Evolutionary conservation across 495 filamentous ascomycete species (phyloP), one percentile per base, ranked within the genome.

Genomic region (Aspergillus sparsus): DNA sequence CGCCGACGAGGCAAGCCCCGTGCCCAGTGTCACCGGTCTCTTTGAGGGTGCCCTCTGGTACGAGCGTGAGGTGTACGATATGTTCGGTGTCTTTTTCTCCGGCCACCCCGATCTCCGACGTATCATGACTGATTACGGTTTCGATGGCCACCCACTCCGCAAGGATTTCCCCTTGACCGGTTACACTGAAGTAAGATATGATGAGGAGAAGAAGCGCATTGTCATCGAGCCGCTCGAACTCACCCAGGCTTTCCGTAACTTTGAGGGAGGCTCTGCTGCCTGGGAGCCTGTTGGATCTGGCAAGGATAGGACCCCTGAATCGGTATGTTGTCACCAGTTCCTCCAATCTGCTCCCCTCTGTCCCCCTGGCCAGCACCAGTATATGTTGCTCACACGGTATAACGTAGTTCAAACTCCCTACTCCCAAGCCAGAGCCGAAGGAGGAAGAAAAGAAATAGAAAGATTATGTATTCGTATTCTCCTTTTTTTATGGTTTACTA

Each of bases 61-160:
- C 75, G 95, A 99, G 82, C 83, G 95, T 66, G 95, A 99, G 77
- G 91, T 91, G 3, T 97, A 97, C 77, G 95, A 99, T 72, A 76
- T 99, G 71, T 99, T 96, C 74, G 95, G 95, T 61, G 92, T 99
- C 52, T 96, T 98, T 83, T 98, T 99, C 80, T 77, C 85, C 57
- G 90, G 87, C 50, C 95, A 99, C 80, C 95, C 95, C 37, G 95
- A 99, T 80, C 81, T 99, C 67, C 85, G 95, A 68, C 87, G 95
- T 65, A 98, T 99, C 80, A 95, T 99, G 93, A 99, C 95, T 42
- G 95, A 99, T 70, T 99, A 99, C 75, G 95, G 95, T 50, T 99
- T 99, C 70, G 95, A 99, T 72, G 95, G 95, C 18, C 93, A 98
- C 80, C 95, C 95, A 8, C 77, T 99, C 69, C 82, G 95, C 71